phyloP scores from a whole-genome alignment of 2,329 filamentous ascomycete genomes.

The Ilyonectria sp. region DNA sequence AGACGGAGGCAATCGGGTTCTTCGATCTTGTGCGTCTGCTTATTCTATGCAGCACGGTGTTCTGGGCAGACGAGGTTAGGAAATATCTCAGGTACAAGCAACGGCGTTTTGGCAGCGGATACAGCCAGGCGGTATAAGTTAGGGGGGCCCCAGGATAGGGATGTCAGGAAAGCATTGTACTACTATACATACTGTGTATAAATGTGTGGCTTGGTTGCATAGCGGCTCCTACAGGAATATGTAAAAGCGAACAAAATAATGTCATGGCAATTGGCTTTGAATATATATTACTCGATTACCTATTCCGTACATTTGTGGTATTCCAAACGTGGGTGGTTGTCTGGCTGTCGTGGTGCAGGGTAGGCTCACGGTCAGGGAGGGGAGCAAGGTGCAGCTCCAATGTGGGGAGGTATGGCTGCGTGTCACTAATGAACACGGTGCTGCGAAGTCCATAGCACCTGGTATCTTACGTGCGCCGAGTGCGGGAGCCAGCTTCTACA shows the following conservation, averaged over 20 bases:
- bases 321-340: neutral
- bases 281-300: neutral
- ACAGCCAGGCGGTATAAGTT: slow-evolving; percentile 74
- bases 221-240: slow-evolving; percentile 18
- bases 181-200: slow-evolving; percentile 34
- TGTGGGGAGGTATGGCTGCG: slow-evolving; percentile 45
- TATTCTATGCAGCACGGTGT: slow-evolving; percentile 87
- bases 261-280: slow-evolving; percentile 6
- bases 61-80: slow-evolving; percentile 93
- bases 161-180: slow-evolving; percentile 28
- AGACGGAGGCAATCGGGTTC: slow-evolving; percentile 87
- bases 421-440: slow-evolving; percentile 42
- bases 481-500: slow-evolving; percentile 36
- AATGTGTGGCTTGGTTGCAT: slow-evolving; percentile 36
- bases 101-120: slow-evolving; percentile 71
- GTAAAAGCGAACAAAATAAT: slow-evolving; percentile 17
- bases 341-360: slow-evolving; percentile 34
- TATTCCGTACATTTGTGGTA: neutral
- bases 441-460: slow-evolving; percentile 16
- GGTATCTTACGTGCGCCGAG: slow-evolving; percentile 24
- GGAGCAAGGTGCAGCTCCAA: slow-evolving; percentile 2
- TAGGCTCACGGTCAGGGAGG: slow-evolving; percentile 22
- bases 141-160: slow-evolving; percentile 36
- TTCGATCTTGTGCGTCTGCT: slow-evolving; percentile 82
- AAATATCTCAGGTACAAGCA: slow-evolving; percentile 81